These are phyloP conservation scores for Mycosarcoma mackinlayi DNA, from an alignment of 1,284 basidiomycete genomes.

Conservation along the genomic window DNA sequence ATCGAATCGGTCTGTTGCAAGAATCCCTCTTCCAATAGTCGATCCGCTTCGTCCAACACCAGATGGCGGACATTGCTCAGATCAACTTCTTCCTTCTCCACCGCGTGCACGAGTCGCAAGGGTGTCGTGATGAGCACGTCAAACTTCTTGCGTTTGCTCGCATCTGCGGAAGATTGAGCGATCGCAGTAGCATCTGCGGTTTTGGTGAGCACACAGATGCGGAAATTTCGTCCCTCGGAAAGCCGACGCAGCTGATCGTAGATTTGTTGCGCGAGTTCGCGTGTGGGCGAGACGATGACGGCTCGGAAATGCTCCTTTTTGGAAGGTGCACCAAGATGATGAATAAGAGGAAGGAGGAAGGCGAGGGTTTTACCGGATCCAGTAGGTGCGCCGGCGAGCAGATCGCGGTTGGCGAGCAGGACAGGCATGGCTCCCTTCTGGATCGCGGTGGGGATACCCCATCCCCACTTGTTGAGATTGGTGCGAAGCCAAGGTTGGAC, in stretches of 20 bases:
- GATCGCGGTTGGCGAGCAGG: constrained; percentile 62
- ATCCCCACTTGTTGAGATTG: constrained; percentile 54
- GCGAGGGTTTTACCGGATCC: constrained; percentile 66
- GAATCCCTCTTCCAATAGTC: constrained; percentile 86
- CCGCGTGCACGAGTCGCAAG: constrained; percentile 62
- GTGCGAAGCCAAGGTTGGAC: constrained; percentile 49
- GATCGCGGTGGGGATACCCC: constrained; percentile 66
- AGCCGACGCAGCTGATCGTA: constrained; percentile 60
- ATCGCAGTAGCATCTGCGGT: constrained; percentile 33
- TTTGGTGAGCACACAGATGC: constrained; percentile 60
- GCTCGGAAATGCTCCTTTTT: constrained; percentile 57
- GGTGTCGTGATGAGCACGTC: constrained; percentile 66
- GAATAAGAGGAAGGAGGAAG: constrained; percentile 62
- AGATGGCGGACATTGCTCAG: constrained; percentile 55
- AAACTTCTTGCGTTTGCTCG: constrained; percentile 47
- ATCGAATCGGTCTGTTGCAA: constrained; percentile 89
- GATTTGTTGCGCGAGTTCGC: constrained; percentile 65
- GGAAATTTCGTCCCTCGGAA: constrained; percentile 39
- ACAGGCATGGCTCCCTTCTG: constrained; percentile 68
- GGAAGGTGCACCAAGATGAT: constrained; percentile 47
- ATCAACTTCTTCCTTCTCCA: constrained; percentile 60
- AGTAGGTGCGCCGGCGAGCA: constrained; percentile 64
- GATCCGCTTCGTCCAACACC: constrained; percentile 66
- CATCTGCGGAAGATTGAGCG: constrained; percentile 19
- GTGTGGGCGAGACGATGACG: constrained; percentile 63